phyloP scores from a whole-genome alignment of 306 rosid genomes.

The Inga leiocalycina region DNA sequence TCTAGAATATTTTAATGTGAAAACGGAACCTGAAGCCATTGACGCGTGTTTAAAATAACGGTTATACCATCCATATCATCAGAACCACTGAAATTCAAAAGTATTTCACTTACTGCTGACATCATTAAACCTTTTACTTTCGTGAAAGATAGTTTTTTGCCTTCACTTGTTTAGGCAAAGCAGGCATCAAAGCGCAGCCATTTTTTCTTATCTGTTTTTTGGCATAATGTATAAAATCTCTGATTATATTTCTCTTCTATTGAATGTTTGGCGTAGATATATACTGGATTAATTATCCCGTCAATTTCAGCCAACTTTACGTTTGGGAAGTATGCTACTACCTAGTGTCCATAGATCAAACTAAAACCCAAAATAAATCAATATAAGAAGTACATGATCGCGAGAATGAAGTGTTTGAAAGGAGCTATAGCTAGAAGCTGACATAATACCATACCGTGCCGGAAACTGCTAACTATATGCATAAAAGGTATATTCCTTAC shows the following conservation, averaged over 20 bases:
- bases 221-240: neutral
- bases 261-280: neutral
- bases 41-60: neutral
- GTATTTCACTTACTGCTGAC: neutral
- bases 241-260: neutral
- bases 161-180: neutral
- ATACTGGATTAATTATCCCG: neutral
- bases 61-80: neutral
- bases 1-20: neutral
- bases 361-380: neutral
- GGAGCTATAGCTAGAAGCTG: neutral
- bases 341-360: neutral
- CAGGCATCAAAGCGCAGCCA: neutral
- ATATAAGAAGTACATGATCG: neutral
- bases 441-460: neutral
- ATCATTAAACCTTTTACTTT: neutral
- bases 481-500: neutral
- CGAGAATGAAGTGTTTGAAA: too few species aligned
- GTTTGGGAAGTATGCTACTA: neutral
- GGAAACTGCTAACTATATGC: neutral
- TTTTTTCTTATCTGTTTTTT: neutral
- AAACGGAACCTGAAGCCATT: neutral
- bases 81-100: neutral
- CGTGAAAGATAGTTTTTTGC: neutral
- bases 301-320: neutral